Evolutionary conservation across 2,329 filamentous ascomycete species (phyloP).

Genomic region (Alternaria sp.): DNA sequence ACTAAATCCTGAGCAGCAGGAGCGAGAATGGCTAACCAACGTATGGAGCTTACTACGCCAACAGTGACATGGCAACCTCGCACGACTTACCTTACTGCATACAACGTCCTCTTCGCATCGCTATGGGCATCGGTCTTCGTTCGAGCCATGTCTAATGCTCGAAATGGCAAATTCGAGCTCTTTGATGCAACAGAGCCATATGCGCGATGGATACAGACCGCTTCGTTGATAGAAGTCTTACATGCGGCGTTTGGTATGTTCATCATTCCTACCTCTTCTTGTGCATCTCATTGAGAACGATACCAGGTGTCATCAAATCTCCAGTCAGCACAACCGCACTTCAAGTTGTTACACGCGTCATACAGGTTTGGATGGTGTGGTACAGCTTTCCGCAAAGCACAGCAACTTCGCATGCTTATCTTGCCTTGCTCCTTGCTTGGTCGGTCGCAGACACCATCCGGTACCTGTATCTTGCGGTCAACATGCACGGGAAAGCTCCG

Average conservation of each 20-base stretch:
- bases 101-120: conserved; percentile 27
- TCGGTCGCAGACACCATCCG: conserved; percentile 28
- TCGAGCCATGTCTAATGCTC: conserved; percentile 1
- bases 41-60: background rate
- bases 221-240: conserved; percentile 27
- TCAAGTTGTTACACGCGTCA: conserved; percentile 33
- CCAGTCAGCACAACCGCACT: conserved; percentile 31
- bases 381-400: conserved; percentile 26
- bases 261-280: background rate
- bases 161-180: conserved; percentile 1
- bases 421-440: conserved; percentile 30
- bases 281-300: background rate
- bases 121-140: conserved; percentile 25
- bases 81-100: conserved; percentile 27
- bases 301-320: conserved; percentile 30
- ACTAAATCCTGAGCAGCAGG: background rate
- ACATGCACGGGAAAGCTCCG: conserved; percentile 27
- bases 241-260: conserved; percentile 27
- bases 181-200: conserved; percentile 21
- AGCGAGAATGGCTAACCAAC: background rate
- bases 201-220: conserved; percentile 29
- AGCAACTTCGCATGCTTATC: conserved; percentile 24
- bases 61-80: conserved; percentile 3
- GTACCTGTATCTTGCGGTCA: conserved; percentile 29
- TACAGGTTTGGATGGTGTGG: conserved; percentile 41